Evolutionary conservation across 2,329 filamentous ascomycete genomes (phyloP), one percentile per base, ranked within the genome.

Genomic region (Decorospora gaudefroyi): DNA sequence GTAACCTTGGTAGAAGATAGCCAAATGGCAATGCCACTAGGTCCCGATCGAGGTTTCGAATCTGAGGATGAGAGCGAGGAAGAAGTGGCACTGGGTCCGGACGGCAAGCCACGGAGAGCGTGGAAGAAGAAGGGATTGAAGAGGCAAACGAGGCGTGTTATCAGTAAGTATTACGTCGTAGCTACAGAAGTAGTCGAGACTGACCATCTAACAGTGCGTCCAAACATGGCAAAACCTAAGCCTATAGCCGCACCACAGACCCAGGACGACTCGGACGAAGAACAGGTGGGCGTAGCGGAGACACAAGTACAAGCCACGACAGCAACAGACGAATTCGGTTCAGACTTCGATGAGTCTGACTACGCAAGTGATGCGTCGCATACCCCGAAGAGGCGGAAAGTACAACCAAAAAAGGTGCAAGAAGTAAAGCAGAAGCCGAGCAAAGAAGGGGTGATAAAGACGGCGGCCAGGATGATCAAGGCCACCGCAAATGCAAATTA

Each of bases 111-210:
- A 2, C 66, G 83, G 25, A 81, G 78, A 40, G 70, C 81, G 1
- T 92, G 80, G 75, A 92, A 91, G 77, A 93, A 93, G 79, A 88
- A 88, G 74, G 88, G 87, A 0, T 80, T 88, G 65, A 93, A 93
- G 75, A 78, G 88, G 49, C 89, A 87, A 42, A 92, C 88, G 3
- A 77, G 84, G 50, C 75, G 78, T 33, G 77, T 81, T 42, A 90
- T 84, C 47, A 88, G 67, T 68, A 51, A 54, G 58, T 52, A 34
- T 15, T 19, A 30, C 4, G n/a, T 16, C 28, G 4, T 2, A 26
- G 12, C n/a, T 22, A 30, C 11, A n/a, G 26, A 27, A 17, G 21
- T 25, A 22, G 31, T 35, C 34, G 30, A 15, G 4, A 23, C 60
- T 69, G 57, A 70, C 42, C 16, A n/a, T 25, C 12, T 19, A 13